Base-by-base conservation (phyloP, 2,329 filamentous ascomycete species). In the Ascosphaera apis region DNA sequence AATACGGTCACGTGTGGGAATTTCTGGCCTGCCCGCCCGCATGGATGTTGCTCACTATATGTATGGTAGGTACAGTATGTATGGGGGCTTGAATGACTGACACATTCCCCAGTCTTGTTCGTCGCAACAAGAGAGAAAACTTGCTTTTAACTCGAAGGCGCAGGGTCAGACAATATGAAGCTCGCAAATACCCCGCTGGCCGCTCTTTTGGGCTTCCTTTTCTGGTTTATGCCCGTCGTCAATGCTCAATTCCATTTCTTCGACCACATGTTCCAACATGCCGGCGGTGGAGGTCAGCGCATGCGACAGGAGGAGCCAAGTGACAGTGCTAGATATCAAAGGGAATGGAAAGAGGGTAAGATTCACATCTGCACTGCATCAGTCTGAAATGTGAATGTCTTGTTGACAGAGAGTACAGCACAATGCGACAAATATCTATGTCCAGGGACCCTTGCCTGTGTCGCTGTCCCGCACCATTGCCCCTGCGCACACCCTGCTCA, bases 401-500 rank as follows among this genome's bases (percentile, higher is more conserved):
- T 34, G 16, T 21, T 28, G 11, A 28, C 27, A 31, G 19, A 15
- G 32, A 25, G 4, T 15, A 12, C 48, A 80, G 80, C 83, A n/a
- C 66, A 72, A 47, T 98, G 88, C 64, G 72, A 80, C 48, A 84
- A 86, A 46, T 98, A 93, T 53, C 73, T 98, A 37, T 98, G 88
- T 53, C 84, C 88, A 2, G 81, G 82, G 43, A 95, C 88, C 0
- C 69, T 98, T 40, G 79, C 84, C 25, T 98, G 88, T 61, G 88
- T 98, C 4, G 76, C 91, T 53, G 88, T 91, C 60, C 84, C 88
- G 1, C 86, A 95, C 54, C 88, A 98, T 58, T 98, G 88, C 56
- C 88, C 88, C 18, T 98, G 88, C 58, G 66, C 82, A 2, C 91
- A 77, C 61, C 73, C 77, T 1, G 57, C 63, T 6, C 62, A 77